Conservation (phyloP, 352 stramenopile genomes). For the Pythium sp. region DNA sequence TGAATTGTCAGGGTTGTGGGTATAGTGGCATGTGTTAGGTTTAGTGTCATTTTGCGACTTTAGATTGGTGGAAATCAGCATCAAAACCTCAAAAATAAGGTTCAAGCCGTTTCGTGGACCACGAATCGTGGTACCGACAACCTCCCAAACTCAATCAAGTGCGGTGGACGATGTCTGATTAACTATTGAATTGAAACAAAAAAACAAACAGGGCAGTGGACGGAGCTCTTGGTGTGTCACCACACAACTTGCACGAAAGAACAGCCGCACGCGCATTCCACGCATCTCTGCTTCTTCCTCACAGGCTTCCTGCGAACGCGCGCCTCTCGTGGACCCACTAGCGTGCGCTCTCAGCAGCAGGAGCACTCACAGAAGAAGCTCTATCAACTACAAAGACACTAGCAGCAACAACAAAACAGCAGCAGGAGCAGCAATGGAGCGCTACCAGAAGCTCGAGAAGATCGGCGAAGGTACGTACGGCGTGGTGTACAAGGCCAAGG, state of each 20-base stretch:
- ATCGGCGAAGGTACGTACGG: conserved; percentile 99
- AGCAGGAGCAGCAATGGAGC: conserved; percentile 53
- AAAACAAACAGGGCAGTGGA: too few species aligned
- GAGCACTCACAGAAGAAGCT: background rate
- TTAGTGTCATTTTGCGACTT: too few species aligned
- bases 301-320: background rate
- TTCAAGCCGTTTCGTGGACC: too few species aligned
- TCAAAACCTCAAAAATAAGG: too few species aligned
- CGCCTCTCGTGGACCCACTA: background rate
- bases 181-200: too few species aligned
- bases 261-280: background rate
- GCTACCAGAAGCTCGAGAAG: conserved; percentile 96
- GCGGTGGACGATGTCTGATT: too few species aligned
- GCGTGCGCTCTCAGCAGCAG: background rate
- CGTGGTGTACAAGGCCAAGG: conserved; percentile 99
- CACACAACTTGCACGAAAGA: background rate
- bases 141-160: too few species aligned
- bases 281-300: conserved; percentile 1
- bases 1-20: too few species aligned
- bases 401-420: background rate
- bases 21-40: too few species aligned
- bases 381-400: background rate
- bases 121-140: too few species aligned
- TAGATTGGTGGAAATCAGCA: too few species aligned
- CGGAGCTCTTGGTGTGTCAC: too few species aligned